Evolutionary conservation across 768 basidiomycete species (phyloP).

Genomic region (Amanita muscaria): DNA sequence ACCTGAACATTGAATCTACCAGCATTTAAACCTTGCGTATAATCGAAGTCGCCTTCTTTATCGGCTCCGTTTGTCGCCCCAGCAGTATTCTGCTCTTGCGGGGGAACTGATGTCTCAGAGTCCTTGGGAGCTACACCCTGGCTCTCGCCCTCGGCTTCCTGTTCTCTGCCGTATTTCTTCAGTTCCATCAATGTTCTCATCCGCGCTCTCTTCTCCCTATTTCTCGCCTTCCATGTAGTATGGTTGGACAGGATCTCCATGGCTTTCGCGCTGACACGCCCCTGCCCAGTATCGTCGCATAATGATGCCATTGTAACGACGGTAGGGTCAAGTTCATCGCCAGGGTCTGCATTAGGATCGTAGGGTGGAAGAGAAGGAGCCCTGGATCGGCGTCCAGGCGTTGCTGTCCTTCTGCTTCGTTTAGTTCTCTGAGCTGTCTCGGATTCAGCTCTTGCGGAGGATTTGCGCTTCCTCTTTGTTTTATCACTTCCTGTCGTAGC

Average conservation of each 20-base stretch:
- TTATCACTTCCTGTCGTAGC: background rate
- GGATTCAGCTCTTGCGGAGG: conserved; percentile 9
- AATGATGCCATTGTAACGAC: conserved; percentile 74
- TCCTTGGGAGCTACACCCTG: conserved; percentile 10
- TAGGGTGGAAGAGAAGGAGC: conserved; percentile 46
- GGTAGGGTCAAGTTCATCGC: conserved; percentile 77
- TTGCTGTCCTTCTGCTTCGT: conserved; percentile 19
- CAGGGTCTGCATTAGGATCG: conserved; percentile 53
- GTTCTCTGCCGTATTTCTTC: conserved; percentile 60
- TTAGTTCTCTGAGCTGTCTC: conserved; percentile 12
- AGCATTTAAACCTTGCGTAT: conserved; percentile 50
- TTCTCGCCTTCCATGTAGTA: conserved; percentile 61
- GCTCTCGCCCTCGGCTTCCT: conserved; percentile 34
- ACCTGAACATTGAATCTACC: conserved; percentile 81
- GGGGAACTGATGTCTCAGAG: conserved; percentile 12
- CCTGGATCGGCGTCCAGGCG: conserved; percentile 28
- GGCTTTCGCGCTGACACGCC: conserved; percentile 72
- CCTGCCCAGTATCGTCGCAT: conserved; percentile 71
- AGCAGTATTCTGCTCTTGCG: background rate
- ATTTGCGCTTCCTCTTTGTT: conserved; percentile 15
- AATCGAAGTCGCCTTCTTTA: conserved; percentile 61
- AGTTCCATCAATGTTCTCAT: conserved; percentile 60
- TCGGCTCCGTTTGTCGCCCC: conserved; percentile 26
- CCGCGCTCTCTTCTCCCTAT: conserved; percentile 54
- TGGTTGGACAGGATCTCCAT: conserved; percentile 64